Base-by-base conservation (phyloP, 2,329 filamentous ascomycete genomes). In the Aspergillus ibericus region DNA sequence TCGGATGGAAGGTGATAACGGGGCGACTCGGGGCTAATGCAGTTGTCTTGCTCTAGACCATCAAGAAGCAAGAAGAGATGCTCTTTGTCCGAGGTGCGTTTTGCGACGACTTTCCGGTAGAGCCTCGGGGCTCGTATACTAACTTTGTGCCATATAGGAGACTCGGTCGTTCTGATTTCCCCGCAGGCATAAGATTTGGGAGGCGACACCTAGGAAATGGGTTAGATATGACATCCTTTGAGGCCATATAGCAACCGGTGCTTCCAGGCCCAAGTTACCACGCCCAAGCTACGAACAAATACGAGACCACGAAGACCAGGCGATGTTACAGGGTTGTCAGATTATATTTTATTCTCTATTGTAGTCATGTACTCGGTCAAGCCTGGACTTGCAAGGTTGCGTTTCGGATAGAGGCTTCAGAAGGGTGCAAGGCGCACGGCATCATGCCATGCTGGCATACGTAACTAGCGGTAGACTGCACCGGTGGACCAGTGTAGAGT, bases 31-130 rank as follows among this genome's bases (percentile, higher is more conserved):
- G 10, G 42, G 42, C 18, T 50, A 47, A 56, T 25, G 16, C 48
- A 53, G 12, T 48, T 35, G 62, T 9, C 53, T 50, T 53, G 12
- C 35, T 53, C 13, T 63, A 96, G 90, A 96, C 93, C 13, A 87
- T 95, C 63, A 96, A 93, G 80, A 96, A 96, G 79, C 96, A 97
- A 77, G 96, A 92, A 44, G 95, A 98, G 75, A 99, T 99, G 95
- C 81, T 99, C 18, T 99, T 99, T 75, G 93, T 99, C 59, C 84
- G 95, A 90, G 93, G 93, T 93, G 79, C 63, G 84, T 76, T n/a
- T 4, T 18, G 38, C 34, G 36, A 13, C 18, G 9, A 13, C 13
- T 13, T 35, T 12, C 32, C 18, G 22, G 13, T n/a, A 25, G n/a
- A 27, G 29, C 29, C 25, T 2, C 38, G n/a, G 12, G 50, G 25